phyloP scores from a whole-genome alignment of 1,139 yeast species.

The Yamadazyma jaroonii region DNA sequence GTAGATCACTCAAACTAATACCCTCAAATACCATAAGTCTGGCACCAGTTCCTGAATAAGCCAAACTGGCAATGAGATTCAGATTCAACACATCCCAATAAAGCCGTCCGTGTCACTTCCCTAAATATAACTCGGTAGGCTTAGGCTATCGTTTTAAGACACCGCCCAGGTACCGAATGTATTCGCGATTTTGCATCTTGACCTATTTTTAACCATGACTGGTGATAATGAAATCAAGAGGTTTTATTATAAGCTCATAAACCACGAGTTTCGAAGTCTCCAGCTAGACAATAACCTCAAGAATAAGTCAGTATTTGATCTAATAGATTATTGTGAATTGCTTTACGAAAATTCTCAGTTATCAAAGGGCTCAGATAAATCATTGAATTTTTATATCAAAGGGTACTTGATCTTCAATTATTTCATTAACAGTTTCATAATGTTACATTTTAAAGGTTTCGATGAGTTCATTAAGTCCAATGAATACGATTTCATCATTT shows the following conservation, averaged over 20 bases:
- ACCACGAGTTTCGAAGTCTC: constrained; percentile 35
- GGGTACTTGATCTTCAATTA: constrained; percentile 45
- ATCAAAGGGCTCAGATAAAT: constrained; percentile 18
- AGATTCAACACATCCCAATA: no score
- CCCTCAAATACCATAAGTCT: no score
- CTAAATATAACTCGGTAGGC: no score
- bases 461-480: constrained; percentile 38
- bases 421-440: constrained; percentile 42
- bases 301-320: constrained; percentile 39
- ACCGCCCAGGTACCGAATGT: background rate
- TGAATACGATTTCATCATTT: constrained; percentile 43
- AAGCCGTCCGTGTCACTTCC: no score
- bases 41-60: no score
- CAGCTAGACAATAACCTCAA: constrained; percentile 32
- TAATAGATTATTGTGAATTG: constrained; percentile 41
- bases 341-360: constrained; percentile 31
- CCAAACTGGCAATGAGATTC: no score
- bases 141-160: no score
- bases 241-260: constrained; percentile 28
- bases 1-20: no score
- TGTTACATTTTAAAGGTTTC: constrained; percentile 45
- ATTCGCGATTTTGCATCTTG: background rate
- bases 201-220: background rate
- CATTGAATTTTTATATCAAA: constrained; percentile 28
- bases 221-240: constrained; percentile 14